These are phyloP conservation scores for Chalciporus chontae DNA, from an alignment of 768 basidiomycete genomes.

Conservation along the genomic window DNA sequence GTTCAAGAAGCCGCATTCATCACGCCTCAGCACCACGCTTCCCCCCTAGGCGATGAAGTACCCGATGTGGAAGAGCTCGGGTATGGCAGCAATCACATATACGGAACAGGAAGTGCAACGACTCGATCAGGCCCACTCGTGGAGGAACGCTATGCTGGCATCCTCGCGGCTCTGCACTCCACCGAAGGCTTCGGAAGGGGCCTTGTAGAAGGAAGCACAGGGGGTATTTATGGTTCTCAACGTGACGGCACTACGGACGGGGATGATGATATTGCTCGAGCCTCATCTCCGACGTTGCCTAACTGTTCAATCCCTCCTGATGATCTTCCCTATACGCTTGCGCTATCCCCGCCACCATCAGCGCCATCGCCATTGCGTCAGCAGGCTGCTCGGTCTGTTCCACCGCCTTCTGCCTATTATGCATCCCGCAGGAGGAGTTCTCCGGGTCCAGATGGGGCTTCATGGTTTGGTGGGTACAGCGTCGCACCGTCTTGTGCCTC, in stretches of 20 bases:
- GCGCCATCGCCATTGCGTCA: not conserved
- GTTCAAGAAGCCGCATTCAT: constrained; percentile 15
- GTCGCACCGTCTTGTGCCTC: constrained; percentile 25
- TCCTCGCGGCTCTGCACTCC: constrained; percentile 23
- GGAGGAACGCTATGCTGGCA: constrained; percentile 27
- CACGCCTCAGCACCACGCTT: constrained; percentile 4
- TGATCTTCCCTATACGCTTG: constrained; percentile 13
- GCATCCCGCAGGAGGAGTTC: constrained; percentile 20
- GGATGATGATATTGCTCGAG: constrained; percentile 9
- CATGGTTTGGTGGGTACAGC: constrained; percentile 25
- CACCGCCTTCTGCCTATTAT: constrained; percentile 27
- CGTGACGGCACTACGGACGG: constrained; percentile 6
- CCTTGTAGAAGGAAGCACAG: constrained; percentile 27
- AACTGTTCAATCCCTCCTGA: constrained; percentile 10
- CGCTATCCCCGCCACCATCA: constrained; percentile 27
- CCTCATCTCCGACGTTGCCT: constrained; percentile 27
- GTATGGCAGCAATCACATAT: not conserved
- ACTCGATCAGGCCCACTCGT: constrained; percentile 2
- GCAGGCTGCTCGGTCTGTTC: constrained; percentile 11
- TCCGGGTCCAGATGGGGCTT: constrained; percentile 25
- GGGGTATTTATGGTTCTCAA: constrained; percentile 25
- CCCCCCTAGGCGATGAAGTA: constrained; percentile 25
- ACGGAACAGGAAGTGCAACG: not conserved
- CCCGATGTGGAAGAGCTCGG: constrained; percentile 10
- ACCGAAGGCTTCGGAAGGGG: constrained; percentile 10